These are phyloP conservation scores for Tirmania nivea DNA, from an alignment of 495 filamentous ascomycete species.

Conservation along the genomic window DNA sequence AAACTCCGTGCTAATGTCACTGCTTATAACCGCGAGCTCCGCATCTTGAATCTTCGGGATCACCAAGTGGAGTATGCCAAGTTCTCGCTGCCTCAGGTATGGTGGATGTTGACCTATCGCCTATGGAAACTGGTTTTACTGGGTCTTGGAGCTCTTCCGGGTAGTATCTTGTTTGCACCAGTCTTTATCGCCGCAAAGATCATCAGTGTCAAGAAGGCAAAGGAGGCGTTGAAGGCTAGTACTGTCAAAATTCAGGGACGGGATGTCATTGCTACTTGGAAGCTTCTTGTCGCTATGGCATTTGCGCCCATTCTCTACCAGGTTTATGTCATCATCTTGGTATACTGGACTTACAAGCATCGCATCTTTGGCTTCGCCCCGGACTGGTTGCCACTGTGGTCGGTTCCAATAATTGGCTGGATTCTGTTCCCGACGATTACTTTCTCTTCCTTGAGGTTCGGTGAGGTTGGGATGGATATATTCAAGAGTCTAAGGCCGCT, in stretches of 20 bases:
- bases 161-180: slow-evolving; percentile 66
- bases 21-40: slow-evolving; percentile 73
- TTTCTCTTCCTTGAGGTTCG: slow-evolving; percentile 84
- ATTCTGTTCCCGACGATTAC: slow-evolving; percentile 72
- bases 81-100: slow-evolving; percentile 50
- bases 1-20: slow-evolving; percentile 56
- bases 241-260: slow-evolving; percentile 83
- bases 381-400: slow-evolving; percentile 57
- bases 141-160: slow-evolving; percentile 63
- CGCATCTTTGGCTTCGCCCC: slow-evolving; percentile 60
- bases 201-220: slow-evolving; percentile 78
- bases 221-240: slow-evolving; percentile 73
- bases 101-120: slow-evolving; percentile 60
- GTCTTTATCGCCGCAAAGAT: slow-evolving; percentile 78
- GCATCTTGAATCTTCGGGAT: slow-evolving; percentile 67
- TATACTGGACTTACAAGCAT: slow-evolving; percentile 58
- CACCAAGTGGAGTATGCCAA: slow-evolving; percentile 90
- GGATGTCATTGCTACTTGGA: slow-evolving; percentile 98
- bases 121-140: slow-evolving; percentile 53
- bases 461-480: slow-evolving; percentile 96
- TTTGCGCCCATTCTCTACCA: slow-evolving; percentile 74
- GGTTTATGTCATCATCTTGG: slow-evolving; percentile 50
- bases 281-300: slow-evolving; percentile 74
- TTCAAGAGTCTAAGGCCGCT: slow-evolving; percentile 82
- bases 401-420: slow-evolving; percentile 48